Percentiles rank a stretch among this genome's conserved stretches.
Conservation (phyloP, 441 rosid genomes). For the Flueggea neowawraea region DNA sequence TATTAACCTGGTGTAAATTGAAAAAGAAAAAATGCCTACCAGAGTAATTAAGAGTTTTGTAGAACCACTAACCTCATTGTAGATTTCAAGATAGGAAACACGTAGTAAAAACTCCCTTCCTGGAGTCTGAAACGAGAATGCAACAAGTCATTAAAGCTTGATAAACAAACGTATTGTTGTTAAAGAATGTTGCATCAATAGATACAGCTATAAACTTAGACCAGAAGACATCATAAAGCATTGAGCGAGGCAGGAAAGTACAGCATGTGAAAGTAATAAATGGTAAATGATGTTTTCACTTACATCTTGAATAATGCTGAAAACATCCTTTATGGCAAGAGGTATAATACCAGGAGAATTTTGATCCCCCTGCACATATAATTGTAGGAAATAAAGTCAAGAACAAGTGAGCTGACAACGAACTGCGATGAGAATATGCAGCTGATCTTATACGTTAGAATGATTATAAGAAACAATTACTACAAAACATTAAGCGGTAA, state of each 20-base stretch:
- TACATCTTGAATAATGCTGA: conserved; percentile 98
- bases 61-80: conserved; percentile 78
- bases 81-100: conserved; percentile 98
- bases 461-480: too few relatives aligned
- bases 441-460: neutral
- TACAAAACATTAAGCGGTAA: too few relatives aligned
- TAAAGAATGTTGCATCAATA: too few relatives aligned
- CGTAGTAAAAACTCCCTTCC: conserved; percentile 98
- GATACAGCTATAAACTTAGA: too few relatives aligned
- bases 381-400: conserved; percentile 14
- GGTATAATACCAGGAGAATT: conserved; percentile 95
- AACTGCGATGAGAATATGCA: neutral
- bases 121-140: conserved; percentile 69
- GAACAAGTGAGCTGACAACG: conserved; percentile 5
- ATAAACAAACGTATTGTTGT: too few relatives aligned
- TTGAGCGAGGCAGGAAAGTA: neutral
- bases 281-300: conserved; percentile 21
- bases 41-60: neutral
- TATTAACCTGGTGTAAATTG: neutral
- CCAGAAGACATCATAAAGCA: too few relatives aligned
- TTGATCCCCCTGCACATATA: conserved; percentile 84
- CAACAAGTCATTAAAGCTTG: neutral
- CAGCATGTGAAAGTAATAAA: neutral
- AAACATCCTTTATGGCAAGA: conserved; percentile 96
- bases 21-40: neutral